Evolutionary conservation across 306 rosid genomes (phyloP).

Genomic region (Vicia villosa): DNA sequence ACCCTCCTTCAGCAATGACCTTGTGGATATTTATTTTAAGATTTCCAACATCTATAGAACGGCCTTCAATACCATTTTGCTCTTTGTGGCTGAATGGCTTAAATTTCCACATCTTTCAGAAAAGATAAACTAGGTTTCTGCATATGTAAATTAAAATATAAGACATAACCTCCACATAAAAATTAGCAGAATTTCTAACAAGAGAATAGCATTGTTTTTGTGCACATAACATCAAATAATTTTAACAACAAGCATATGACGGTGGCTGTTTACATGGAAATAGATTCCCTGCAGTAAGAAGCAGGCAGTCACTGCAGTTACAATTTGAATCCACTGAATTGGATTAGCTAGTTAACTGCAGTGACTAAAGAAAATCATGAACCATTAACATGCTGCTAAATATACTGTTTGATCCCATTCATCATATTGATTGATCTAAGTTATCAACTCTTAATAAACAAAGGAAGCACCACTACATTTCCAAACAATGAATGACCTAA

Average conservation of each 20-base stretch:
- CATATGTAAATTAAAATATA: constrained; percentile 33
- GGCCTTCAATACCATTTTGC: constrained; percentile 87
- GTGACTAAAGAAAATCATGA: not conserved
- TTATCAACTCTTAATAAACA: not conserved
- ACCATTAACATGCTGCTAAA: not conserved
- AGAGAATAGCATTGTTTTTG: constrained; percentile 8
- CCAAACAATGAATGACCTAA: not conserved
- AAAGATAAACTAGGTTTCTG: constrained; percentile 36
- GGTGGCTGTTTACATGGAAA: not conserved
- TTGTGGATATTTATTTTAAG: constrained; percentile 75
- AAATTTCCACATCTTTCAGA: constrained; percentile 81
- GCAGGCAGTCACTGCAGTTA: not conserved
- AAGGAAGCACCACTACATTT: not conserved
- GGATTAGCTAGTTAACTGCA: not conserved
- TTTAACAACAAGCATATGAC: constrained; percentile 5
- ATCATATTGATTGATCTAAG: not conserved
- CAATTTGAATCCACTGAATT: not conserved
- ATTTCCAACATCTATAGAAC: constrained; percentile 79
- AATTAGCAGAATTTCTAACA: constrained; percentile 10
- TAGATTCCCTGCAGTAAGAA: not conserved
- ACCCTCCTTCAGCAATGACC: constrained; percentile 95
- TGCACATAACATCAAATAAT: constrained; percentile 13
- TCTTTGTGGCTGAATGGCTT: constrained; percentile 94
- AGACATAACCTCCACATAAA: constrained; percentile 10
- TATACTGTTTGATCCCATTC: constrained; percentile 19